Evolutionary conservation across 306 rosid genomes (phyloP), one percentile per base, ranked within the genome.

Genomic region (Alnus rubra): DNA sequence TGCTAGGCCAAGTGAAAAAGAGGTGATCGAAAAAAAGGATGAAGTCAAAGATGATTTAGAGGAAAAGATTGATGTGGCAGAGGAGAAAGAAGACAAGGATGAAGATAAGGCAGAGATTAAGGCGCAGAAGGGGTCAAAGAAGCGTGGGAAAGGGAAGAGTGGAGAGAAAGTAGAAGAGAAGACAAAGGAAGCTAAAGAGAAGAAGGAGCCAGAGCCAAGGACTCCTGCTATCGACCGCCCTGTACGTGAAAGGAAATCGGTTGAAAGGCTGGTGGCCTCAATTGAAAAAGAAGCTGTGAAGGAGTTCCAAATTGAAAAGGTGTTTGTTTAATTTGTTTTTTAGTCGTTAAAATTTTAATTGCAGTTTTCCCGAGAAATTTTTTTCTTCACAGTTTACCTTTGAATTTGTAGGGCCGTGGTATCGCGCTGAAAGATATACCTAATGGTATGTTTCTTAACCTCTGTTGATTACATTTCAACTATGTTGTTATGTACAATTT

Each of bases 221-320:
- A 93, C 99, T 84, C 99, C 98, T 48, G 42, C 82, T 44, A 76
- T 55, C 52, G 93, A 93, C 83, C 99, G 99, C 74, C 99, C 99
- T 39, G 89, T 93, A 44, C 96, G 99, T 30, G 99, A 93, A 82
- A 91, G 99, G 78, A 96, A 96, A 85, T 83, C 91, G 47, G 99
- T 96, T 84, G 99, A 96, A 86, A 91, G 99, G 89, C 86, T 96
- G 87, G 99, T 96, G 76, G 90, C 98, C 72, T 80, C 93, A 45
- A 76, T 90, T 55, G 99, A 96, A 65, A 96, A 82, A 76, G 91
- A 91, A 72, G 69, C 88, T 51, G 76, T 73, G 68, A 93, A 83
- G 92, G 99, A 93, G 85, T 87, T 96, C 83, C 94, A 88, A 37
- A 89, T 96, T 42, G 90, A 86, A 79, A 96, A 96, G 99, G 99